Conservation (phyloP, 768 basidiomycete species). For the Mycena metata region DNA sequence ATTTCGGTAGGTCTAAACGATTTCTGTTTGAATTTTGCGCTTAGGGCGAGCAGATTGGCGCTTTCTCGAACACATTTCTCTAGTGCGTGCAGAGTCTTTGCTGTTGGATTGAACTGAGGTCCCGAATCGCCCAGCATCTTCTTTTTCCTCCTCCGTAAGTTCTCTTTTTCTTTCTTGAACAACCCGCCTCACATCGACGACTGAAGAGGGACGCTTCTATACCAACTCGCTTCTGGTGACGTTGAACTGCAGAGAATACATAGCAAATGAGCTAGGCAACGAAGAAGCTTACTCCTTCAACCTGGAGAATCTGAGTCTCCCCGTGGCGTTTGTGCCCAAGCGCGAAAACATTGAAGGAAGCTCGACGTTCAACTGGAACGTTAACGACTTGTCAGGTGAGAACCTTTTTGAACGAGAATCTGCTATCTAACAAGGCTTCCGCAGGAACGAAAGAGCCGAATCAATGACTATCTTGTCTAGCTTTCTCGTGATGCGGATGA, state of each 20-base stretch:
- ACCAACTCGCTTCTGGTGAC: conserved; percentile 22
- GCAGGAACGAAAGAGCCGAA: too few relatives aligned
- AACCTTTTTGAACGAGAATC: too few relatives aligned
- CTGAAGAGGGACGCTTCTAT: conserved; percentile 16
- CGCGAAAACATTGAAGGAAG: too few relatives aligned
- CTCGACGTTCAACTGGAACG: too few relatives aligned
- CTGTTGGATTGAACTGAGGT: not conserved
- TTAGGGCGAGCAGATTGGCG: not conserved
- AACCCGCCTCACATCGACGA: not conserved
- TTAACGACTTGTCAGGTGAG: too few relatives aligned
- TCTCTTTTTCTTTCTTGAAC: not conserved
- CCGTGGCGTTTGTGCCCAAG: too few relatives aligned
- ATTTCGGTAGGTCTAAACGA: conserved; percentile 5
- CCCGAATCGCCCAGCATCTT: conserved; percentile 6
- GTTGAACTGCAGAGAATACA: conserved; percentile 20
- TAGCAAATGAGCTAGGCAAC: not conserved
- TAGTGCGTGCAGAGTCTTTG: not conserved
- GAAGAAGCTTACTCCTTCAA: not conserved
- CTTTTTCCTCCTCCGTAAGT: conserved; percentile 23
- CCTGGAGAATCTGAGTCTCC: too few relatives aligned
- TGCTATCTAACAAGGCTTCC: too few relatives aligned
- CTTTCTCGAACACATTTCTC: conserved; percentile 14
- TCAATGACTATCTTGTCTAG: too few relatives aligned
- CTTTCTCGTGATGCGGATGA: too few relatives aligned
- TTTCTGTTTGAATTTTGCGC: not conserved